Conservation (phyloP, 2,329 filamentous ascomycete genomes). For the Cladophialophora psammophila region DNA sequence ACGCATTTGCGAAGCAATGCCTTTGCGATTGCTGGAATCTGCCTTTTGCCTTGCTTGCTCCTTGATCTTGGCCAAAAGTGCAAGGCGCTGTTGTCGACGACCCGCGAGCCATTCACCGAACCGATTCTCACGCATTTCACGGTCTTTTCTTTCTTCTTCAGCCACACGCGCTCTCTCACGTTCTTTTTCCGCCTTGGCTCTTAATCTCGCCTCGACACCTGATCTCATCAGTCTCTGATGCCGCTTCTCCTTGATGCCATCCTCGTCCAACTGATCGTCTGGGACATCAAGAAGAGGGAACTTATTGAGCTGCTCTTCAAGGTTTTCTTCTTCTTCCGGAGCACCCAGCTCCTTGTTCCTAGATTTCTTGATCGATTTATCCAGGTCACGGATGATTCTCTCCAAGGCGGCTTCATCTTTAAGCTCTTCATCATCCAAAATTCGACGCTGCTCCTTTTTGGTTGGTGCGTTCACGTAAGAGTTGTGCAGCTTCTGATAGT, state of each 20-base stretch:
- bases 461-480: constrained; percentile 69
- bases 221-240: constrained; percentile 93
- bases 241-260: constrained; percentile 87
- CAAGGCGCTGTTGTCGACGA: constrained; percentile 74
- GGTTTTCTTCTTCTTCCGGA: constrained; percentile 76
- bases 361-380: constrained; percentile 86
- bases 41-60: constrained; percentile 92
- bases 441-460: constrained; percentile 87
- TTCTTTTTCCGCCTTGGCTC: constrained; percentile 97
- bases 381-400: constrained; percentile 83
- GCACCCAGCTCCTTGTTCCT: constrained; percentile 93
- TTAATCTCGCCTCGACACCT: constrained; percentile 87
- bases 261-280: constrained; percentile 92
- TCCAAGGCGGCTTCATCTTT: constrained; percentile 90
- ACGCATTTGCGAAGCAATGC: constrained; percentile 90
- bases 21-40: constrained; percentile 95
- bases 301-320: constrained; percentile 71
- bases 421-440: constrained; percentile 89
- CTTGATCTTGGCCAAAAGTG: constrained; percentile 82
- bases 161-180: constrained; percentile 83
- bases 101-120: constrained; percentile 87
- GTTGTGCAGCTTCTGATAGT: constrained; percentile 83
- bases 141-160: constrained; percentile 83
- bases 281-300: constrained; percentile 89
- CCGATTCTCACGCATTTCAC: constrained; percentile 81